A percentile compares a stretch with the other conserved stretches of the same genome.
These are phyloP conservation scores for Colletotrichum filicis DNA, from an alignment of 2,329 filamentous ascomycete species.

Conservation along the genomic window DNA sequence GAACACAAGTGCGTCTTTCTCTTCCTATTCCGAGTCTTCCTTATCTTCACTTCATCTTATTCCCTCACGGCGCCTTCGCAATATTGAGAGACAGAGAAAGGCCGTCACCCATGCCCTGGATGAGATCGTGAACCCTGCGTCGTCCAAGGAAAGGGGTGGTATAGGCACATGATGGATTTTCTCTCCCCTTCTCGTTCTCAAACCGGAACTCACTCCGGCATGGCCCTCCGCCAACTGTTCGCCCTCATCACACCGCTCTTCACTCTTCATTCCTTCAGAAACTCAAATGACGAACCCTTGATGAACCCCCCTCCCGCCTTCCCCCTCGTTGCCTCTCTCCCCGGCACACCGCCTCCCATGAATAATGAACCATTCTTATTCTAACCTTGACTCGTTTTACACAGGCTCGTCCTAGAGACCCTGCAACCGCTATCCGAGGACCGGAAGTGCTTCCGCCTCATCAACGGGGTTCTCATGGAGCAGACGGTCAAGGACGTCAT, in stretches of 20 bases:
- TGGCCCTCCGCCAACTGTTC: background rate
- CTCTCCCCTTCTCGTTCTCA: background rate
- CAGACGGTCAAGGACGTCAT: conserved; percentile 93
- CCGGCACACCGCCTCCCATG: conserved; percentile 19
- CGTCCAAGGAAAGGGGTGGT: background rate
- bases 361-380: background rate
- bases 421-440: conserved; percentile 83
- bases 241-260: conserved; percentile 31
- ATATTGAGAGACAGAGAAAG: background rate
- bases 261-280: background rate
- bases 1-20: conserved; percentile 87
- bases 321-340: no score
- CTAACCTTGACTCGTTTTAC: background rate
- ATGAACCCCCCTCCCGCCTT: background rate
- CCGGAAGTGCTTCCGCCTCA: conserved; percentile 98
- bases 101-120: background rate
- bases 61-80: conserved; percentile 14
- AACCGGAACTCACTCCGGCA: conserved; percentile 33
- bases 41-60: conserved; percentile 17
- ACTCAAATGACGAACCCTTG: background rate
- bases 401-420: conserved; percentile 92
- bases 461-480: conserved; percentile 96
- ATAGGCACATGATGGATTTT: background rate
- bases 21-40: background rate
- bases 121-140: background rate